Evolutionary conservation across 306 rosid species (phyloP).

Genomic region (Acmispon strigosus): DNA sequence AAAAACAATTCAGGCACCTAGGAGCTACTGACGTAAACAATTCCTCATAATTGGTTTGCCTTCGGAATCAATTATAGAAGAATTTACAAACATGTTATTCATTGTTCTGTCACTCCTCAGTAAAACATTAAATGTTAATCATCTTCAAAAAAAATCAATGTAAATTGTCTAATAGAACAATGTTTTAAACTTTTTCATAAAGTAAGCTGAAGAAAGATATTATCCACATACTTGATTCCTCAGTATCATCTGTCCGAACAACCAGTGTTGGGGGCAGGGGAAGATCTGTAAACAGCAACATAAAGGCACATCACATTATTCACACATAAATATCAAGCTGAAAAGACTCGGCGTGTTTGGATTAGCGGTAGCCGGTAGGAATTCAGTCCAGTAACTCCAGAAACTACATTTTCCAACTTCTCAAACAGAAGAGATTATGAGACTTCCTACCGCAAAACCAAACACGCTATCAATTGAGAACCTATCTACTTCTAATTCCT

Average conservation of each 20-base stretch:
- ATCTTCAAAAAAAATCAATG: neutral
- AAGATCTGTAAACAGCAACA: conserved; percentile 48
- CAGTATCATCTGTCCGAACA: conserved; percentile 67
- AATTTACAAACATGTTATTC: neutral
- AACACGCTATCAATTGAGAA: no score
- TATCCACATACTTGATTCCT: conserved; percentile 60
- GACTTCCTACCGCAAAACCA: neutral
- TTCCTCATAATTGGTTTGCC: no score
- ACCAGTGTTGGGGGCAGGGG: conserved; percentile 64
- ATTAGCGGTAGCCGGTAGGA: no score
- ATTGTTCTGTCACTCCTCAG: neutral
- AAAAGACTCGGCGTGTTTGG: neutral
- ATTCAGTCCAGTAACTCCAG: no score
- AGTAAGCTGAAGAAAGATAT: neutral
- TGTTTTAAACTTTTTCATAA: neutral
- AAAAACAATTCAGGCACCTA: no score
- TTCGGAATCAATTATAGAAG: no score
- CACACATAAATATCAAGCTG: neutral
- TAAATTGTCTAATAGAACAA: neutral
- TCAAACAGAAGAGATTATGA: neutral
- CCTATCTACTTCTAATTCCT: neutral
- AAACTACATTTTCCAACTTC: no score
- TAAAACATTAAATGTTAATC: neutral
- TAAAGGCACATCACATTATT: neutral
- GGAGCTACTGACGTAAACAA: no score